Percentiles rank a stretch among this genome's conserved stretches.
phyloP scores from a whole-genome alignment of 2,329 filamentous ascomycete genomes.

The Dryadomyces sulphureus region DNA sequence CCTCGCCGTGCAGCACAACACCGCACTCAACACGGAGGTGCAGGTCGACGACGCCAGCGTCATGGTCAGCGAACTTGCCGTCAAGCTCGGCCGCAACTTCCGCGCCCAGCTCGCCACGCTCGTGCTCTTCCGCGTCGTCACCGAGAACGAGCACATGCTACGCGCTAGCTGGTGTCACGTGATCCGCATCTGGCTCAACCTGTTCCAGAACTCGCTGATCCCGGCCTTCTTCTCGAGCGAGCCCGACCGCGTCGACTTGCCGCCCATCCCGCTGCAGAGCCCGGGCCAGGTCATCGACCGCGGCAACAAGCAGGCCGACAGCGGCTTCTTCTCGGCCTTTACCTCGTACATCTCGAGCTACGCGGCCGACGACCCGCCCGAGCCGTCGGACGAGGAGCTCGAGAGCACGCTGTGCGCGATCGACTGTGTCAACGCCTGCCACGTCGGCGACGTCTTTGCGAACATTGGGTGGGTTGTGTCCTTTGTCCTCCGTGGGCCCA shows the following conservation, averaged over 20 bases:
- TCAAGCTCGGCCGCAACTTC: slow-evolving; percentile 88
- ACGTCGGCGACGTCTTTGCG: slow-evolving; percentile 65
- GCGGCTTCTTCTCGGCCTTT: slow-evolving; percentile 82
- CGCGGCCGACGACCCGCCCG: slow-evolving; percentile 90
- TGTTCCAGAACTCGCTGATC: slow-evolving; percentile 90
- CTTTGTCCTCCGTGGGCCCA: neutral
- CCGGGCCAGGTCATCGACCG: slow-evolving; percentile 89
- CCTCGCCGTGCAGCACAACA: slow-evolving; percentile 50
- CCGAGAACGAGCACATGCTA: slow-evolving; percentile 67
- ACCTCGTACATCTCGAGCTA: slow-evolving; percentile 98
- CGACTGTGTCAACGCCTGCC: slow-evolving; percentile 84
- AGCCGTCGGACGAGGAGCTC: slow-evolving; percentile 92
- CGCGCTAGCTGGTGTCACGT: slow-evolving; percentile 69
- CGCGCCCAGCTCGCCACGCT: slow-evolving; percentile 86
- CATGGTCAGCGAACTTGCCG: slow-evolving; percentile 96
- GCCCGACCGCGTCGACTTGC: slow-evolving; percentile 53
- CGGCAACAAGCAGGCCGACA: slow-evolving; percentile 60
- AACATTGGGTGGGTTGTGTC: slow-evolving; percentile 51
- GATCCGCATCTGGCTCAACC: slow-evolving; percentile 81
- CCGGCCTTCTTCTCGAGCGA: slow-evolving; percentile 58
- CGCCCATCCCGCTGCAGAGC: slow-evolving; percentile 75
- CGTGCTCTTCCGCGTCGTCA: slow-evolving; percentile 86
- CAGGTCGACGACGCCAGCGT: slow-evolving; percentile 83
- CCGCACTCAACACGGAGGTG: slow-evolving; percentile 84
- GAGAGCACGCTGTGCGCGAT: slow-evolving; percentile 91